A percentile compares a stretch with the other conserved stretches of the same genome.
These are phyloP conservation scores for Euphorbia corollata DNA, from an alignment of 441 rosid species.

Conservation along the genomic window DNA sequence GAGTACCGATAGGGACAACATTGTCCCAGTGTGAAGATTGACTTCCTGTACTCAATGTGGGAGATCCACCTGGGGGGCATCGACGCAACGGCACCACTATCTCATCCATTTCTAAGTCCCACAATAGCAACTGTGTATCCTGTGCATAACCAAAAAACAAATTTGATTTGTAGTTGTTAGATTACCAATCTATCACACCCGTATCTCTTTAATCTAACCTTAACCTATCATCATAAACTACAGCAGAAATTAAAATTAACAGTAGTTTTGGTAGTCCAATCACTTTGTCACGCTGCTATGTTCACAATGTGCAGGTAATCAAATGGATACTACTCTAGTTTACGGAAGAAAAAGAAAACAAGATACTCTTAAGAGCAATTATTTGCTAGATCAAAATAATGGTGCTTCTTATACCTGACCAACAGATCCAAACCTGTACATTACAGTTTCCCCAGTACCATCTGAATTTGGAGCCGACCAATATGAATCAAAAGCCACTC, in stretches of 20 bases:
- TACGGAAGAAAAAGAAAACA: background rate
- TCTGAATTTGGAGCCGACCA: constrained; percentile 86
- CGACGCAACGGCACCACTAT: constrained; percentile 91
- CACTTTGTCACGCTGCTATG: background rate
- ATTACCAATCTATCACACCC: constrained; percentile 11
- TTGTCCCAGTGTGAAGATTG: constrained; percentile 97
- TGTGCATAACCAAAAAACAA: constrained; percentile 29
- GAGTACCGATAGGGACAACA: constrained; percentile 52
- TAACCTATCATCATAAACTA: background rate
- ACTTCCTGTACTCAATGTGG: constrained; percentile 88
- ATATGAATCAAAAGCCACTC: constrained; percentile 95
- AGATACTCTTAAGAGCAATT: background rate
- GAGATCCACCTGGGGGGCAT: constrained; percentile 92
- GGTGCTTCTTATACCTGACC: constrained; percentile 64
- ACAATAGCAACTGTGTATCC: constrained; percentile 89
- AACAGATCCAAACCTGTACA: constrained; percentile 96
- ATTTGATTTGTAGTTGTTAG: background rate
- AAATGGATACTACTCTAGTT: background rate
- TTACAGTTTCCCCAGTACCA: constrained; percentile 65
- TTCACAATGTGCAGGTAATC: constrained; percentile 4
- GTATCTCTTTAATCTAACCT: constrained; percentile 1
- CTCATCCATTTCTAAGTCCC: constrained; percentile 98
- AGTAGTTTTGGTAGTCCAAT: background rate
- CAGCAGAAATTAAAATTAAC: background rate
- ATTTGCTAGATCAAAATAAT: background rate